Percentiles rank a stretch among this genome's conserved stretches.
phyloP scores from a whole-genome alignment of 306 rosid genomes.

The Cucumis cinereus region DNA sequence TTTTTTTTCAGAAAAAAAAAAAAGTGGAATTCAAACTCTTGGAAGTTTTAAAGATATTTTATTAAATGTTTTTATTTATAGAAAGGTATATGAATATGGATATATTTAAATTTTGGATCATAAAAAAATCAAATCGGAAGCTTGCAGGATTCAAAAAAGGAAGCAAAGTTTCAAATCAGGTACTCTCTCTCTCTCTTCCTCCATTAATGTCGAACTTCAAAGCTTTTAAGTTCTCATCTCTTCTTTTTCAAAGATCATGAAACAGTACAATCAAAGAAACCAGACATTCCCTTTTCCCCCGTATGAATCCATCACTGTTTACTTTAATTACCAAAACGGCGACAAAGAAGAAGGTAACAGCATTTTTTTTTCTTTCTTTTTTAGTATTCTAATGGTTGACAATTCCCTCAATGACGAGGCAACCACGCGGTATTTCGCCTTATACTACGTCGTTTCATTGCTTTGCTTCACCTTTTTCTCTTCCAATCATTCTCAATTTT shows the following conservation, averaged over 20 bases:
- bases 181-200: neutral
- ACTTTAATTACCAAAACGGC: neutral
- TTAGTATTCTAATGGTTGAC: neutral
- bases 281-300: neutral
- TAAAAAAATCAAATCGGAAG: no score
- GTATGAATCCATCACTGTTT: neutral
- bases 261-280: neutral
- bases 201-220: neutral
- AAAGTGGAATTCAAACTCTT: no score
- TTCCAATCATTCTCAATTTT: neutral
- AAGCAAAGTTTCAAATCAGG: no score
- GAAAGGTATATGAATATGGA: no score
- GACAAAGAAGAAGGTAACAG: neutral
- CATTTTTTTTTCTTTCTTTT: no score
- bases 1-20: no score
- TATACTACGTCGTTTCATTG: constrained; percentile 5
- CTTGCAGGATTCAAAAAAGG: no score
- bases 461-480: neutral
- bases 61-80: no score
- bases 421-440: constrained; percentile 4
- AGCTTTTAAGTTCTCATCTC: neutral
- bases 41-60: no score
- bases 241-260: neutral
- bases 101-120: no score
- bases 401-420: neutral